Percentiles rank a stretch among this genome's conserved stretches.
These are phyloP conservation scores for Phoenix dactylifera DNA, from an alignment of 176 grass and related monocot species.

Conservation along the genomic window DNA sequence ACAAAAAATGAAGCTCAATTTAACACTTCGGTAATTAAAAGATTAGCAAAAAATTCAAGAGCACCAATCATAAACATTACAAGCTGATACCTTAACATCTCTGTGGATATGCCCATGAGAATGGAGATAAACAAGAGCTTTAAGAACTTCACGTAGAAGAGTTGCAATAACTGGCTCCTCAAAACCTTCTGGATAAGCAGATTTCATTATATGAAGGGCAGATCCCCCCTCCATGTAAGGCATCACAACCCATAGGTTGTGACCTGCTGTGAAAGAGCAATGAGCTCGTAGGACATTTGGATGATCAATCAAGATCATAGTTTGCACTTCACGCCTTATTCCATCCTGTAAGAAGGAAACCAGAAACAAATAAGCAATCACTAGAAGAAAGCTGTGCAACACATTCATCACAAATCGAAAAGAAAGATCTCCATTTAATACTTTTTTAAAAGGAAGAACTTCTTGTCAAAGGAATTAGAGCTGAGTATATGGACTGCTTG, in stretches of 20 bases:
- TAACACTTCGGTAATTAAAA: too few relatives aligned
- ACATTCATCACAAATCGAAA: too few relatives aligned
- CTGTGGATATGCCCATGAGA: constrained; percentile 91
- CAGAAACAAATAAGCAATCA: neutral
- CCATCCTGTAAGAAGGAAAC: constrained; percentile 51
- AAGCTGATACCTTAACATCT: constrained; percentile 81
- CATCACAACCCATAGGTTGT: constrained; percentile 94
- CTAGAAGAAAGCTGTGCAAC: too few relatives aligned
- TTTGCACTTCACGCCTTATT: constrained; percentile 95
- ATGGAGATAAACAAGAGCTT: constrained; percentile 94
- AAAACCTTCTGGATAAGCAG: constrained; percentile 82
- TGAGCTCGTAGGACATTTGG: constrained; percentile 71
- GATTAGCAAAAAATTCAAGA: too few relatives aligned
- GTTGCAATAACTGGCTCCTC: constrained; percentile 93
- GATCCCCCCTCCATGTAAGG: constrained; percentile 94
- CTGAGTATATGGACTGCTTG: too few relatives aligned
- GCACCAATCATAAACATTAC: too few relatives aligned
- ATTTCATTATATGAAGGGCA: constrained; percentile 94
- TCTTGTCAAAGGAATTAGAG: too few relatives aligned
- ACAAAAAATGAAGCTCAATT: too few relatives aligned
- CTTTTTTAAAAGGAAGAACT: too few relatives aligned
- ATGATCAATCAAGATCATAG: constrained; percentile 89
- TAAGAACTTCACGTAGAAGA: constrained; percentile 80
- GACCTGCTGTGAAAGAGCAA: constrained; percentile 75
- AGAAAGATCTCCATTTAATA: too few relatives aligned